A percentile compares a stretch with the other conserved stretches of the same genome.
These are phyloP conservation scores for Bromus sterilis DNA, from an alignment of 176 grass and related monocot species.

Conservation along the genomic window DNA sequence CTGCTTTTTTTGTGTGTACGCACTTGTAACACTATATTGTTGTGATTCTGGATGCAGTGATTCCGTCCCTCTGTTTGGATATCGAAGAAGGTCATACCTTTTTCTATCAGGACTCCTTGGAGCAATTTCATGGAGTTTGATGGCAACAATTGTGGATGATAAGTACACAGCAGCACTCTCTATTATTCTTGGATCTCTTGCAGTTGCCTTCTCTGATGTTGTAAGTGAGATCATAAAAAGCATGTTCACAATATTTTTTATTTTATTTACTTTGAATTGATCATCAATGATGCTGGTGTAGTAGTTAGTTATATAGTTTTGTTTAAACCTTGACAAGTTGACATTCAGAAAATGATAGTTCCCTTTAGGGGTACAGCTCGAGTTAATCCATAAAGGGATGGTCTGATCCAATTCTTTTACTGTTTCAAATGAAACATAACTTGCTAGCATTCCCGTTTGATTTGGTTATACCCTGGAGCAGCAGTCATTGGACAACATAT, in stretches of 20 bases:
- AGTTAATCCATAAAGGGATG: background rate
- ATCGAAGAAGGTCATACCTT: slow-evolving; percentile 92
- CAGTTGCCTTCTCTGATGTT: slow-evolving; percentile 94
- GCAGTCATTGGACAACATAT: background rate
- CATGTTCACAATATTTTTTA: background rate
- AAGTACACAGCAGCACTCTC: slow-evolving; percentile 77
- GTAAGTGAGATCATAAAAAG: slow-evolving; percentile 44
- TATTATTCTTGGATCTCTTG: slow-evolving; percentile 86
- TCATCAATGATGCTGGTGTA: background rate
- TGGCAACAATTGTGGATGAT: slow-evolving; percentile 83
- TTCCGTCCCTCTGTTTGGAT: slow-evolving; percentile 89
- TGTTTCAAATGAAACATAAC: background rate
- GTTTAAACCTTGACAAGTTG: background rate
- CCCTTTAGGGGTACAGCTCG: background rate
- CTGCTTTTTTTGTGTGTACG: background rate
- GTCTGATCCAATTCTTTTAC: background rate
- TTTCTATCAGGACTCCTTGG: slow-evolving; percentile 84
- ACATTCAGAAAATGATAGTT: background rate
- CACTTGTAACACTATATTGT: background rate
- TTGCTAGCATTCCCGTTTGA: background rate
- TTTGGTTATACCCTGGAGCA: background rate
- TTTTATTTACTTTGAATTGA: background rate
- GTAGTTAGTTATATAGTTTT: background rate
- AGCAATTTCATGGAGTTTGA: slow-evolving; percentile 86
- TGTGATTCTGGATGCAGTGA: slow-evolving; percentile 43